phyloP scores from a whole-genome alignment of 352 stramenopile species.

The Globisporangium canariense region DNA sequence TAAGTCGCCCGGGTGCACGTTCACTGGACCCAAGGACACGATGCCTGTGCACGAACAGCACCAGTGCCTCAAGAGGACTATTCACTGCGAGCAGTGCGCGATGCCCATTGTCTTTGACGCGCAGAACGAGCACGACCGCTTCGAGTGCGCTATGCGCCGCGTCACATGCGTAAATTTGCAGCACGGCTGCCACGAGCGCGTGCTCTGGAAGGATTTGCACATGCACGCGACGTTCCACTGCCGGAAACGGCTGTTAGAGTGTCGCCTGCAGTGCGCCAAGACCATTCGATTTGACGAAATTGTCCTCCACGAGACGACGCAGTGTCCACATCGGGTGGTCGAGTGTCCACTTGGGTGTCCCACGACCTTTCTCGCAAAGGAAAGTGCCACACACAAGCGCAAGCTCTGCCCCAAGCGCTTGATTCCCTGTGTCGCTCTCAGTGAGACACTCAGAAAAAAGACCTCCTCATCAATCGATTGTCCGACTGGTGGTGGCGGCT shows the following conservation, averaged over 20 bases:
- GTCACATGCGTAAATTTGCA: conserved; percentile 55
- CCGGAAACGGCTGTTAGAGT: conserved; percentile 46
- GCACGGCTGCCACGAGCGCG: conserved; percentile 39
- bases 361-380: conserved; percentile 39
- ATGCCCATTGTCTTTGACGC: conserved; percentile 33
- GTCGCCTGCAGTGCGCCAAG: conserved; percentile 45
- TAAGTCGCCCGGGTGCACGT: conserved; percentile 38
- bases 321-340: conserved; percentile 47
- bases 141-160: conserved; percentile 30
- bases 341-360: conserved; percentile 37
- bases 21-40: conserved; percentile 47
- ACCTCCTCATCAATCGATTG: background rate
- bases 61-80: conserved; percentile 44
- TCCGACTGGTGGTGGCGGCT: conserved; percentile 23
- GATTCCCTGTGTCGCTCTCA: conserved; percentile 28
- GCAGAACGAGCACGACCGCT: conserved; percentile 27
- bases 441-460: conserved; percentile 9
- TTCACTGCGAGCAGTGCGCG: conserved; percentile 55
- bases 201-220: conserved; percentile 33
- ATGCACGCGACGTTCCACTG: conserved; percentile 52
- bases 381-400: conserved; percentile 30
- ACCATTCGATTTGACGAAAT: conserved; percentile 41
- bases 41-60: conserved; percentile 57
- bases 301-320: conserved; percentile 42
- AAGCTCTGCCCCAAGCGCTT: conserved; percentile 53